Evolutionary conservation across 306 rosid genomes (phyloP).

Genomic region (Quercus bicolor): DNA sequence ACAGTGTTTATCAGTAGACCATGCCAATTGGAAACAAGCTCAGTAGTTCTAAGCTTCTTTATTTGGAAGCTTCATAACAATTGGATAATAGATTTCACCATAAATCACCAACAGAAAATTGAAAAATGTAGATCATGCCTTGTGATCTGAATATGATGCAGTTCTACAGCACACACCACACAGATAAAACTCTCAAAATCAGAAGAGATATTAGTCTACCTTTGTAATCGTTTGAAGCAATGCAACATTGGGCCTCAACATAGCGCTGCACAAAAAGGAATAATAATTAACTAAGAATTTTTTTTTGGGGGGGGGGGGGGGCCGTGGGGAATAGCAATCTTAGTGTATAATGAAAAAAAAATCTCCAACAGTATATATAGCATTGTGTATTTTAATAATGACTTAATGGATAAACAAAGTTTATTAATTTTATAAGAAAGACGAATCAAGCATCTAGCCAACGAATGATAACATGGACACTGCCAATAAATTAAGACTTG

Average conservation of each 20-base stretch:
- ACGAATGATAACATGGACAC: background rate
- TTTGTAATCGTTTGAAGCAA: conserved; percentile 89
- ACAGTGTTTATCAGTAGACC: background rate
- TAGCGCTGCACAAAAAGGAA: conserved; percentile 63
- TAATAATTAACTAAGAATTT: background rate
- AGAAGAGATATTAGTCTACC: conserved; percentile 41
- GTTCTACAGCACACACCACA: background rate
- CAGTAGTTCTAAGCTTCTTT: background rate
- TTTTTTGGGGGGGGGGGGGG: background rate
- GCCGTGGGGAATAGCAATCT: background rate
- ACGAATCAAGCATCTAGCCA: background rate
- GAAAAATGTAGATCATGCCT: background rate
- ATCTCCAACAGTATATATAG: background rate
- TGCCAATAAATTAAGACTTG: background rate
- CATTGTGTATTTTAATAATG: background rate
- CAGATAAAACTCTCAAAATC: background rate
- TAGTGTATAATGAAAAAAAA: background rate
- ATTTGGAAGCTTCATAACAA: background rate
- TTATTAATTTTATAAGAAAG: background rate
- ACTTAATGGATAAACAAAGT: background rate
- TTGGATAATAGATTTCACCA: background rate
- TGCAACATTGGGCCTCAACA: conserved; percentile 93
- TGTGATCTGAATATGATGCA: background rate
- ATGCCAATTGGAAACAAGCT: background rate
- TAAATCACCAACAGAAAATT: background rate